Percentiles rank a stretch among this genome's conserved stretches.
phyloP scores from a whole-genome alignment of 768 basidiomycete species.

The Rhodotorula graminis region DNA sequence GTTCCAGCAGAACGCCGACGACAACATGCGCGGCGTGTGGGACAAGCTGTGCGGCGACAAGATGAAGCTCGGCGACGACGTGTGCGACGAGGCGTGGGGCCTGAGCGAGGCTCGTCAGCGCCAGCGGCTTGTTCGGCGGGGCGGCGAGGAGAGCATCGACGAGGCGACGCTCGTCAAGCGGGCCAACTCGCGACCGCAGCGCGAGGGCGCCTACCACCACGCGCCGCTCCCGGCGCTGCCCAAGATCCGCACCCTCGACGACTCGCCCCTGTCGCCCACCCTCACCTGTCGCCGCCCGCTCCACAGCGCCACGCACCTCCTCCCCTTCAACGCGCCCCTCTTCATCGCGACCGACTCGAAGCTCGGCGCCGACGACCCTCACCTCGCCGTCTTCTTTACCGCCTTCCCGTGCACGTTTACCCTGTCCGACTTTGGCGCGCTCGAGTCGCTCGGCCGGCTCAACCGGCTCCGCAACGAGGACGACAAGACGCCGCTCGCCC shows the following conservation, averaged over 20 bases:
- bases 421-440: slow-evolving; percentile 54
- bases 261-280: slow-evolving; percentile 43
- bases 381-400: slow-evolving; percentile 52
- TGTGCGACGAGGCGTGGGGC: slow-evolving; percentile 43
- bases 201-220: slow-evolving; percentile 35
- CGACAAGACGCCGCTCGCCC: slow-evolving; percentile 54
- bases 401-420: slow-evolving; percentile 65
- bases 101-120: slow-evolving; percentile 41
- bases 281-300: slow-evolving; percentile 51
- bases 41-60: slow-evolving; percentile 56
- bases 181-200: slow-evolving; percentile 36
- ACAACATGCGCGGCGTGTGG: slow-evolving; percentile 56
- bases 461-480: slow-evolving; percentile 50
- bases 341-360: slow-evolving; percentile 64
- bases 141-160: not conserved
- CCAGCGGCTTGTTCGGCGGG: not conserved
- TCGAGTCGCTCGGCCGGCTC: slow-evolving; percentile 43
- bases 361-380: slow-evolving; percentile 49
- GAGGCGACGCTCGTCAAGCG: slow-evolving; percentile 26
- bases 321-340: slow-evolving; percentile 57
- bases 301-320: slow-evolving; percentile 47
- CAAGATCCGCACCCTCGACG: slow-evolving; percentile 42
- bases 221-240: slow-evolving; percentile 41
- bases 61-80: slow-evolving; percentile 51
- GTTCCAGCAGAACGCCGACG: slow-evolving; percentile 53